Conservation (phyloP, 345 rosid genomes). For the Eucalyptus globulus region DNA sequence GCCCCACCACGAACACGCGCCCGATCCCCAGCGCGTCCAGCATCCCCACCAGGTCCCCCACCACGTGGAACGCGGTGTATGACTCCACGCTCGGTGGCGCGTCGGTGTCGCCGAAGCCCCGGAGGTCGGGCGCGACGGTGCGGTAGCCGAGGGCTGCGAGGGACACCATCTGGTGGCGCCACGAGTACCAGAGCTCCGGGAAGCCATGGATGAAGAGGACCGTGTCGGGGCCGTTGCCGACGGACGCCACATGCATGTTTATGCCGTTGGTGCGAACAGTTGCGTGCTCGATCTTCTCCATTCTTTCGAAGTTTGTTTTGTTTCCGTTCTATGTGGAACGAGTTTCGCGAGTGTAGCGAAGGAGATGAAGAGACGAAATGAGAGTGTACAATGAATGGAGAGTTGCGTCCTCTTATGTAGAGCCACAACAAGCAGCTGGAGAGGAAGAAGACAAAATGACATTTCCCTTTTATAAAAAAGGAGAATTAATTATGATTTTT, state of each 20-base stretch:
- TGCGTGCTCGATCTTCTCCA: slow-evolving; percentile 18
- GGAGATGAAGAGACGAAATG: background rate
- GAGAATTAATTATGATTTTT: no score
- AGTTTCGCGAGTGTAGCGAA: background rate
- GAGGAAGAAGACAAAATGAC: background rate
- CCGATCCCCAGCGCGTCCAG: slow-evolving; percentile 22
- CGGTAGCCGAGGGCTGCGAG: slow-evolving; percentile 54
- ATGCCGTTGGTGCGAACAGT: slow-evolving; percentile 11
- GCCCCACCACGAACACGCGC: slow-evolving; percentile 53
- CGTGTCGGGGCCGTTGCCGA: slow-evolving; percentile 11
- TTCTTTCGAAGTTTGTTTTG: background rate
- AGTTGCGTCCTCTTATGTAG: background rate
- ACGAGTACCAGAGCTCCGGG: slow-evolving; percentile 28
- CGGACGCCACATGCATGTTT: slow-evolving; percentile 15
- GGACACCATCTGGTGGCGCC: slow-evolving; percentile 70
- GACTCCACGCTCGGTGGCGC: slow-evolving; percentile 20
- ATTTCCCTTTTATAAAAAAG: background rate
- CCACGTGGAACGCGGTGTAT: slow-evolving; percentile 24
- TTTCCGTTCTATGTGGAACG: background rate
- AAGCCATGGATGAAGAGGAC: background rate
- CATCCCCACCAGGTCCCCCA: slow-evolving; percentile 18
- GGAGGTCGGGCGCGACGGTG: slow-evolving; percentile 65
- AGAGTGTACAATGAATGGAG: background rate
- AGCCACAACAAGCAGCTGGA: background rate
- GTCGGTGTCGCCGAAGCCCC: slow-evolving; percentile 62